phyloP scores from a whole-genome alignment of 345 rosid genomes.

The Raphanus raphanistrum region DNA sequence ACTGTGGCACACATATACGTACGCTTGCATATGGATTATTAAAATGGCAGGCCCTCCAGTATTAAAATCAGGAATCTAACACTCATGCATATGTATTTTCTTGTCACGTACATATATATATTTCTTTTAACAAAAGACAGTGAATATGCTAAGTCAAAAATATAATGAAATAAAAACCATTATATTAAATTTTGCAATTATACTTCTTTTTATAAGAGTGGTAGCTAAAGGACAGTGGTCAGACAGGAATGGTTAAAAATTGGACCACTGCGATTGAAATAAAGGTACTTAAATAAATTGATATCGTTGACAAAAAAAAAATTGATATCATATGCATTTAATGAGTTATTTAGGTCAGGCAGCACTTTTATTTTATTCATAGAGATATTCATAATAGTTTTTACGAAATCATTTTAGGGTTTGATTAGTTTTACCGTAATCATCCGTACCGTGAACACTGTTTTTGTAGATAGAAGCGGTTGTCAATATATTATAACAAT shows the following conservation, averaged over 20 bases:
- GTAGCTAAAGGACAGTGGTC: constrained; percentile 22
- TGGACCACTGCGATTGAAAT: constrained; percentile 34
- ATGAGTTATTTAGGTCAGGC: constrained; percentile 5
- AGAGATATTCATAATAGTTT: background rate
- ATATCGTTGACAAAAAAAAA: too few species aligned
- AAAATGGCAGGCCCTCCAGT: constrained; percentile 27
- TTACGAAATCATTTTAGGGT: background rate
- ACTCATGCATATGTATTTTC: constrained; percentile 30
- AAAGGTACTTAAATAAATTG: constrained; percentile 13
- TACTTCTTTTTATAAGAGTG: constrained; percentile 1
- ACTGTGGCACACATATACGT: background rate
- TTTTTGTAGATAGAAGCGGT: background rate
- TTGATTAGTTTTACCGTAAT: background rate
- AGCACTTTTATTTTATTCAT: background rate
- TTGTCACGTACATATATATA: constrained; percentile 25
- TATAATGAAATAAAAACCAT: background rate
- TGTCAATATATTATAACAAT: too few species aligned
- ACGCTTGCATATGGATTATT: constrained; percentile 8
- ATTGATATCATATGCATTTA: constrained; percentile 21
- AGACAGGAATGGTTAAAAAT: constrained; percentile 31
- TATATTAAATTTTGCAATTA: background rate
- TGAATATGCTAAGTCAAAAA: background rate
- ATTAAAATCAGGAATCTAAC: constrained; percentile 29
- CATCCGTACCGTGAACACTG: background rate
- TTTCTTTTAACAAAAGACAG: constrained; percentile 18